These are phyloP conservation scores for Rhododendron henanense DNA, from an alignment of 148 eudicot genomes.

Conservation along the genomic window DNA sequence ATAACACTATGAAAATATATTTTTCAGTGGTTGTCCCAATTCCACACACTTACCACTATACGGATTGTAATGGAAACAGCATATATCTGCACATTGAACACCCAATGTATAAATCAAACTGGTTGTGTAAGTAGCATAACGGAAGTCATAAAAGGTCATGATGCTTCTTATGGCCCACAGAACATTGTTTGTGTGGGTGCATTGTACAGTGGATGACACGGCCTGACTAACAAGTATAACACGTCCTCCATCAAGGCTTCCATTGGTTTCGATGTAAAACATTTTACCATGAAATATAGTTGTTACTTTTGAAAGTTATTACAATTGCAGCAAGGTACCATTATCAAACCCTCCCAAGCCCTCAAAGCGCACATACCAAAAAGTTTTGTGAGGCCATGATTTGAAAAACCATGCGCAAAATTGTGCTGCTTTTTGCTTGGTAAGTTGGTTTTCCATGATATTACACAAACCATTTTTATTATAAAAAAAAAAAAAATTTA, in stretches of 20 bases:
- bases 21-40: background rate
- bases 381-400: background rate
- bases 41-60: slow-evolving; percentile 55
- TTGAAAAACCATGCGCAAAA: background rate
- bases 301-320: background rate
- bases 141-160: background rate
- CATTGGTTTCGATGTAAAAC: background rate
- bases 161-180: background rate
- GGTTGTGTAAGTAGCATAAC: background rate
- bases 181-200: background rate
- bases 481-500: background rate
- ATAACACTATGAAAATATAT: background rate
- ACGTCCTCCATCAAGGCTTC: background rate
- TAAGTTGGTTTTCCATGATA: background rate
- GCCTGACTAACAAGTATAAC: background rate
- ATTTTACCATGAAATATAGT: background rate
- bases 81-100: slow-evolving; percentile 45
- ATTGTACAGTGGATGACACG: background rate
- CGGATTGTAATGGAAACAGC: slow-evolving; percentile 71
- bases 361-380: background rate
- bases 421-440: background rate
- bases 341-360: background rate
- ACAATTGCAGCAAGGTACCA: background rate
- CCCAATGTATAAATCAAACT: background rate
- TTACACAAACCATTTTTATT: background rate